Evolutionary conservation across 208 protist species (phyloP).

Genomic region (Trichomonas tenax): DNA sequence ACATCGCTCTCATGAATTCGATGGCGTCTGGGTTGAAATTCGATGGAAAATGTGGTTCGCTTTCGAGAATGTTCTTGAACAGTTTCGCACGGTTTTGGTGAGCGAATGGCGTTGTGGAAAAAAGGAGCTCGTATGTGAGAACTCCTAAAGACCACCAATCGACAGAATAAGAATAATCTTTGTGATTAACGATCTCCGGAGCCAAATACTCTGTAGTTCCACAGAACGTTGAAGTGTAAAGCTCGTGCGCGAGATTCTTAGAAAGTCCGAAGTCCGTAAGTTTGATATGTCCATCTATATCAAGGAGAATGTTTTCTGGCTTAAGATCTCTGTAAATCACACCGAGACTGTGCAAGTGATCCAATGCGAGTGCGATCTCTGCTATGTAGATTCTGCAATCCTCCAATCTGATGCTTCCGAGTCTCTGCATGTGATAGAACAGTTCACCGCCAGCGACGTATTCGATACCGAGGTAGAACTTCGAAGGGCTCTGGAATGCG

Average conservation of each 20-base stretch:
- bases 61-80: not conserved
- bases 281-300: not conserved
- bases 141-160: not conserved
- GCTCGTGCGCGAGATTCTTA: not conserved
- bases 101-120: not conserved
- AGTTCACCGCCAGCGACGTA: conserved; percentile 53
- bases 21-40: not conserved
- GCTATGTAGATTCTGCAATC: conserved; percentile 44
- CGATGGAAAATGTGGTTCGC: not conserved
- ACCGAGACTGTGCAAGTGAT: not conserved
- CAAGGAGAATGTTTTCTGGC: not conserved
- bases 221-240: not conserved
- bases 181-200: not conserved
- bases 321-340: not conserved
- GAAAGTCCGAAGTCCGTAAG: not conserved
- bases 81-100: not conserved
- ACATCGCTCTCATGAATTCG: not conserved
- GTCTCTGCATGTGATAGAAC: conserved; percentile 51
- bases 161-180: not conserved
- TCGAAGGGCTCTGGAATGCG: conserved; percentile 47
- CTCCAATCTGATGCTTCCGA: conserved; percentile 37
- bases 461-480: conserved; percentile 53
- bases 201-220: not conserved
- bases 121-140: not conserved
- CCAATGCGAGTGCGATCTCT: conserved; percentile 45